Evolutionary conservation across 495 filamentous ascomycete genomes (phyloP).

Genomic region (Xylaria palmicola): DNA sequence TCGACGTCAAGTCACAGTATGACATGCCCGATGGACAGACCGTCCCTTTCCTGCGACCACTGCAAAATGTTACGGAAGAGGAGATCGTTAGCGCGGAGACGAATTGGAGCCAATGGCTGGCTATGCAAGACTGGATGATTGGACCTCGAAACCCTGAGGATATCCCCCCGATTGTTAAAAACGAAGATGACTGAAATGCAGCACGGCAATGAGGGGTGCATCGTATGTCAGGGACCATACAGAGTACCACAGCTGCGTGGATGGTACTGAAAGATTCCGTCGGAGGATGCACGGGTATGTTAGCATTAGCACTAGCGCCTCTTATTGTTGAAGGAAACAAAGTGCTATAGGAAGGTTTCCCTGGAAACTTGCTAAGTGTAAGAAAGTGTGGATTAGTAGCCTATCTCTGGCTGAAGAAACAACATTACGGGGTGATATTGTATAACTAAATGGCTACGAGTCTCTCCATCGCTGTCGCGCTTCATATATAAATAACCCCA

Average conservation of each 20-base stretch:
- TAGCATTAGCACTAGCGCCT: neutral
- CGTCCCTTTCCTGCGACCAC: conserved; percentile 80
- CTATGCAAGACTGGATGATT: conserved; percentile 96
- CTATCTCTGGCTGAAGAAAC: neutral
- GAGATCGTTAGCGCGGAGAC: conserved; percentile 85
- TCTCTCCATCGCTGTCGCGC: too few relatives aligned
- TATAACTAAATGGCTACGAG: neutral
- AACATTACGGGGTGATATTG: neutral
- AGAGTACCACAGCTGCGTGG: neutral
- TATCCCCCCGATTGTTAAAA: conserved; percentile 24
- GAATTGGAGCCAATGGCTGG: conserved; percentile 81
- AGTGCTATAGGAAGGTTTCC: too few relatives aligned
- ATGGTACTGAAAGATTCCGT: neutral
- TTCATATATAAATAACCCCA: too few relatives aligned
- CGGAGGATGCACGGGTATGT: neutral
- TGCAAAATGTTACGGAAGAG: conserved; percentile 68
- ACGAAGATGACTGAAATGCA: conserved; percentile 17
- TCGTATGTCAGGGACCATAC: too few relatives aligned
- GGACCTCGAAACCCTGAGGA: conserved; percentile 52
- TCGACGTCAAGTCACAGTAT: conserved; percentile 82
- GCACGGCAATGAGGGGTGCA: too few relatives aligned
- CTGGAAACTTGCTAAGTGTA: neutral
- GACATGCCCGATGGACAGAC: conserved; percentile 78
- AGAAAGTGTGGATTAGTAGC: neutral
- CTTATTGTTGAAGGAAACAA: too few relatives aligned